Base-by-base conservation (phyloP, 2,329 filamentous ascomycete genomes). In the Neonectria punicea region DNA sequence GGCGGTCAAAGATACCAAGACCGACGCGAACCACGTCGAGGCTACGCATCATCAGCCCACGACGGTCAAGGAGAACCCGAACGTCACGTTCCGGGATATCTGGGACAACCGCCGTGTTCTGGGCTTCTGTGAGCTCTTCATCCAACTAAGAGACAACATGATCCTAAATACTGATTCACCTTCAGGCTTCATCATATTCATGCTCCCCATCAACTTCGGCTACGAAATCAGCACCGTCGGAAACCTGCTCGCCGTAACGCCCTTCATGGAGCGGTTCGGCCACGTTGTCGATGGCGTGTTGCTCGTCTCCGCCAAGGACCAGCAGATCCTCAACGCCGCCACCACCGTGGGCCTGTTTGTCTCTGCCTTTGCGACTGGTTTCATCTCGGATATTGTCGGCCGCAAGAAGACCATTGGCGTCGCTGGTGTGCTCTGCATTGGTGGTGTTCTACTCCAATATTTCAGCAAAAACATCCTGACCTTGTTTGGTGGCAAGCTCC, bases 301-400 rank as follows among this genome's bases (percentile, higher is more conserved):
- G 13, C 61, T 72, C 30, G 67, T 77, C 41, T 58, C 67, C 0
- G 75, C 75, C 28, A 56, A 51, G 18, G 69, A 75, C 56, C 75
- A 76, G 53, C 74, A 76, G 41, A 72, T 77, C n/a, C 68, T 77
- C 36, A 76, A 75, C 34, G 73, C 75, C 5, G 73, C 69, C 20
- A 67, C 67, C 47, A 75, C 73, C 8, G 67, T 77, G 43, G 75
- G 75, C n/a, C 55, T 76, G 50, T 76, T 77, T 58, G 63, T 68
- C 50, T 71, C 74, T 16, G 75, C 75, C 3, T 76, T 76, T 43
- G 66, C 67, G 1, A 74, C 74, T 0, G 73, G 74, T 16, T 64
- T 73, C 56, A 65, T 75, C 43, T 69, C 67, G 20, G 73, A 75
- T 41, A 55, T 69, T n/a, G 67, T 75, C 47, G 73, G 73, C 32